Evolutionary conservation across 768 basidiomycete genomes (phyloP).

Genomic region (Auricularia sp.): DNA sequence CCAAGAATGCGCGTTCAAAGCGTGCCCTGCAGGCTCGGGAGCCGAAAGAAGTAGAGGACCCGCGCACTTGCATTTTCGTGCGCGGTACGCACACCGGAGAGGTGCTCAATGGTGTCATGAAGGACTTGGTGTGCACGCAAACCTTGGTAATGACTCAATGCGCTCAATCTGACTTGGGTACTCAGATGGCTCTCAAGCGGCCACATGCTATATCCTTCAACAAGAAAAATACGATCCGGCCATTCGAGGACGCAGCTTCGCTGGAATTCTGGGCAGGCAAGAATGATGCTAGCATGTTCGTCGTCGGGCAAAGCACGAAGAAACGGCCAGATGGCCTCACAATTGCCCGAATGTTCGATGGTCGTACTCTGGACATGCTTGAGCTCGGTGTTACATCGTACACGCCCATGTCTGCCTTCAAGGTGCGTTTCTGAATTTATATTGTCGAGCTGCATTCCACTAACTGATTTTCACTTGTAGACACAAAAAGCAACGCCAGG

Average conservation of each 20-base stretch:
- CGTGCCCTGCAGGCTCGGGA: conserved; percentile 77
- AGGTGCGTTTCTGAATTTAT: conserved; percentile 39
- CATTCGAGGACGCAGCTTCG: conserved; percentile 77
- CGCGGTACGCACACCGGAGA: conserved; percentile 81
- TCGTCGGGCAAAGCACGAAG: conserved; percentile 86
- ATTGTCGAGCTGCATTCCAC: neutral
- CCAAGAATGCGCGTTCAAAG: conserved; percentile 93
- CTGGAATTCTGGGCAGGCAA: conserved; percentile 90
- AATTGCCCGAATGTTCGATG: conserved; percentile 79
- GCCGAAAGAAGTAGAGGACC: conserved; percentile 83
- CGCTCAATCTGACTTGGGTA: neutral
- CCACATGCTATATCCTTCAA: conserved; percentile 87
- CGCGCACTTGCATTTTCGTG: conserved; percentile 82
- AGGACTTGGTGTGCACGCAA: conserved; percentile 64
- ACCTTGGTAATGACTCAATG: too few species aligned
- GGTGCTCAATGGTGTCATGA: conserved; percentile 69
- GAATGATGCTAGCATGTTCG: conserved; percentile 89
- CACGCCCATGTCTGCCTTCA: conserved; percentile 70
- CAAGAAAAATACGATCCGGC: conserved; percentile 84
- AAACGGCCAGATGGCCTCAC: conserved; percentile 85
- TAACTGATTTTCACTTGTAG: conserved; percentile 29
- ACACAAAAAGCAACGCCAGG: conserved; percentile 83
- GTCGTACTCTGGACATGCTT: conserved; percentile 84
- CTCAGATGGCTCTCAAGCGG: conserved; percentile 86
- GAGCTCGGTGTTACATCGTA: conserved; percentile 84